Base-by-base conservation (phyloP, 1,284 basidiomycete species). In the Ceratobasidium sp. region DNA sequence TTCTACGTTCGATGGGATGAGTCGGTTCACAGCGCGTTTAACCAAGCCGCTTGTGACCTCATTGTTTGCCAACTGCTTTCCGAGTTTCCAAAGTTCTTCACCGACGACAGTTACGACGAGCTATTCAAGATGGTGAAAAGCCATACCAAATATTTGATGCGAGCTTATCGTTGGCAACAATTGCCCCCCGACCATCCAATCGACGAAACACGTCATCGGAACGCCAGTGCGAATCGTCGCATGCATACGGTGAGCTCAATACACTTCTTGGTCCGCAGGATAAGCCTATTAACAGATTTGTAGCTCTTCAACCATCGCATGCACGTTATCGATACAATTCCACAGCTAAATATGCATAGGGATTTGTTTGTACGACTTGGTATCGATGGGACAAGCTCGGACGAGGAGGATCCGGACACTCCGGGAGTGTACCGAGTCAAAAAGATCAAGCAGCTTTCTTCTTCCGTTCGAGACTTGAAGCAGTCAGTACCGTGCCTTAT, bases 161-260 rank as follows among this genome's bases (percentile, higher is more conserved):
- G 56, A 12, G 15, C 15, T 2, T 57, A 57, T 23, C 12, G 28
- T 10, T n/a, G 56, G 10, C 15, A 57, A 33, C 56, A 57, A 10
- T 12, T 57, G 2, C n/a, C 56, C 28, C 12, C 56, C n/a, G 28
- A 17, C 2, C 15, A 57, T 23, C 13, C 10, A 17, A 2, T n/a
- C 10, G 56, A 57, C 9, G 10, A 12, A 12, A 23, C 12, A 23
- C 56, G 56, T 2, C 56, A 33, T 23, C n/a, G 1, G 2, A 12
- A 10, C 12, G 3, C n/a, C n/a, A 57, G 56, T 10, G 56, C 56
- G 17, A 33, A 57, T 33, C 56, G 56, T 4, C 12, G 56, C 1
- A 57, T 23, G 56, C 56, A 33, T n/a, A 57, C 56, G 28, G 56
- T 57, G 56, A 57, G 54, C 26, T 57, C 54, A 9, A 57, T 57